Conservation (phyloP, 495 filamentous ascomycete genomes). For the Staphylotrichum tortipilum region DNA sequence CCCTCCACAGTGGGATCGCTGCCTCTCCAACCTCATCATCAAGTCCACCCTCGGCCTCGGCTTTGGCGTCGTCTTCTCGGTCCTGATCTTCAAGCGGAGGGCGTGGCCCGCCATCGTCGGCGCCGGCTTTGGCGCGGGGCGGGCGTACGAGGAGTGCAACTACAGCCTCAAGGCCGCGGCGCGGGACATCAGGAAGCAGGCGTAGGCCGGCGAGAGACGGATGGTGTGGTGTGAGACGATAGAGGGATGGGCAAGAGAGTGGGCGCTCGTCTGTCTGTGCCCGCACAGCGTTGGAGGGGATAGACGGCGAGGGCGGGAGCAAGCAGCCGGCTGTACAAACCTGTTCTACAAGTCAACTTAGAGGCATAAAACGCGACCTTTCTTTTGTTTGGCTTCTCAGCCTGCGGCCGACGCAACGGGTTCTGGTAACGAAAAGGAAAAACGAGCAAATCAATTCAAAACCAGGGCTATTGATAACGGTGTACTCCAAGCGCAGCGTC, state of each 20-base stretch:
- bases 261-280: not conserved
- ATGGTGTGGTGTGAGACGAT: no score
- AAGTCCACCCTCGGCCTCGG: conserved; percentile 87
- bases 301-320: not conserved
- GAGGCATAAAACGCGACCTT: conserved; percentile 17
- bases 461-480: conserved; percentile 2
- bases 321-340: conserved; percentile 14
- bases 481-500: not conserved
- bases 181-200: conserved; percentile 40
- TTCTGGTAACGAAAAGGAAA: not conserved
- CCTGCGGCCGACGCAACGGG: not conserved
- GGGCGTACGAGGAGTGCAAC: conserved; percentile 92
- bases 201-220: no score
- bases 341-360: conserved; percentile 17
- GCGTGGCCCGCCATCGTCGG: conserved; percentile 93
- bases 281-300: not conserved
- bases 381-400: conserved; percentile 5
- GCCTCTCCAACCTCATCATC: conserved; percentile 91
- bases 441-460: conserved; percentile 4
- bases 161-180: conserved; percentile 49
- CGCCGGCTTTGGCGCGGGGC: conserved; percentile 86
- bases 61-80: conserved; percentile 96
- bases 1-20: conserved; percentile 82
- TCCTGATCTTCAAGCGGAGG: conserved; percentile 93
- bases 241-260: not conserved